Conservation (phyloP, 768 basidiomycete genomes). For the Lactifluus piperatus region DNA sequence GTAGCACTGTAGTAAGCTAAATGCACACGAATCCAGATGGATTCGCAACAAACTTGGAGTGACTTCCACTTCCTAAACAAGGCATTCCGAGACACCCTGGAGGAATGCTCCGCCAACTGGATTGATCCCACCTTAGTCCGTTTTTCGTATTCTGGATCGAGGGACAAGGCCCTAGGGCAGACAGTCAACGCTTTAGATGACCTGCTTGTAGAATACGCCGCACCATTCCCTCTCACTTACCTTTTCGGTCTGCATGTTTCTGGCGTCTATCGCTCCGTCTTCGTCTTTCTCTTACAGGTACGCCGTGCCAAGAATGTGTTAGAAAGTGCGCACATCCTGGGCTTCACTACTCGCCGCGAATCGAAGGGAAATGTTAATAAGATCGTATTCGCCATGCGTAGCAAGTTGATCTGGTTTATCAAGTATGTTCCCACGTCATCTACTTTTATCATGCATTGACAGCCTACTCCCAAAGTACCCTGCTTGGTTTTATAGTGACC, state of each 20-base stretch:
- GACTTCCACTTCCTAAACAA: slow-evolving; percentile 83
- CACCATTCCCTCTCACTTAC: slow-evolving; percentile 76
- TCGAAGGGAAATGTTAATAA: slow-evolving; percentile 43
- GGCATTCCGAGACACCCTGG: slow-evolving; percentile 59
- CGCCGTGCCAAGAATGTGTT: slow-evolving; percentile 61
- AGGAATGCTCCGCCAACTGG: slow-evolving; percentile 44
- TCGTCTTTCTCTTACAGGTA: slow-evolving; percentile 66
- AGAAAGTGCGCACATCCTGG: slow-evolving; percentile 60
- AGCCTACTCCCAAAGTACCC: slow-evolving; percentile 33
- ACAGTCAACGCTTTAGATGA: slow-evolving; percentile 61
- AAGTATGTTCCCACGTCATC: slow-evolving; percentile 44
- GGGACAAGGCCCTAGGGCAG: slow-evolving; percentile 37
- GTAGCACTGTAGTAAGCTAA: background rate
- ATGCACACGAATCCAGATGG: slow-evolving; percentile 46
- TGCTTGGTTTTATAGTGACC: slow-evolving; percentile 65
- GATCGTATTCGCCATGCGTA: slow-evolving; percentile 66
- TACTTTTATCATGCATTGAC: background rate
- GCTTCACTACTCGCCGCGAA: slow-evolving; percentile 28
- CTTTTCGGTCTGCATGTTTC: slow-evolving; percentile 53
- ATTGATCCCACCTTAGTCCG: slow-evolving; percentile 64
- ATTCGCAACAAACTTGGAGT: slow-evolving; percentile 57
- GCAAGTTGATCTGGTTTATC: slow-evolving; percentile 75
- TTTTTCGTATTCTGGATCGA: slow-evolving; percentile 52
- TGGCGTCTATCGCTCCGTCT: slow-evolving; percentile 55
- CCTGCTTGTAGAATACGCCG: slow-evolving; percentile 65